phyloP scores from a whole-genome alignment of 2,329 filamentous ascomycete genomes.

The Colletotrichum sp. region DNA sequence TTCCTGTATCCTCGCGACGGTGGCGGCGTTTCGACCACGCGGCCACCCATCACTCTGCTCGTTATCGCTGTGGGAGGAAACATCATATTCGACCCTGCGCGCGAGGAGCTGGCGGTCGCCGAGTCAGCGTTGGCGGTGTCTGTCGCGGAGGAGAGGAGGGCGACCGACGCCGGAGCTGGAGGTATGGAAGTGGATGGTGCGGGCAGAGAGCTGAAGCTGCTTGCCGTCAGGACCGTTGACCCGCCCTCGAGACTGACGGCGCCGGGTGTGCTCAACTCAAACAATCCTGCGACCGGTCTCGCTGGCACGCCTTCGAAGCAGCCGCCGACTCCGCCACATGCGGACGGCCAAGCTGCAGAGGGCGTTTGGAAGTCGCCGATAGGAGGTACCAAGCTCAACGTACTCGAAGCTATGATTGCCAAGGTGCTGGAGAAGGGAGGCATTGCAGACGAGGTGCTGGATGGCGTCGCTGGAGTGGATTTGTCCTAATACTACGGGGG shows the following conservation, averaged over 20 bases:
- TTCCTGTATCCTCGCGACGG: slow-evolving; percentile 72
- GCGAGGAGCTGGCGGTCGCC: slow-evolving; percentile 91
- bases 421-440: slow-evolving; percentile 78
- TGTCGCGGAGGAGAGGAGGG: slow-evolving; percentile 56
- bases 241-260: slow-evolving; percentile 76
- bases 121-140: slow-evolving; percentile 89
- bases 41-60: slow-evolving; percentile 88
- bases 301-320: slow-evolving; percentile 37
- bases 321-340: slow-evolving; percentile 44
- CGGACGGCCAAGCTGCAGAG: slow-evolving; percentile 63
- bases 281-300: slow-evolving; percentile 60
- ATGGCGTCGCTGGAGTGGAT: slow-evolving; percentile 79
- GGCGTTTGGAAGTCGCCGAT: slow-evolving; percentile 87
- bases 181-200: slow-evolving; percentile 47
- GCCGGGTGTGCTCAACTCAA: slow-evolving; percentile 69
- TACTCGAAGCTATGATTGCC: slow-evolving; percentile 77
- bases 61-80: slow-evolving; percentile 87
- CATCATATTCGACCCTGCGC: slow-evolving; percentile 90
- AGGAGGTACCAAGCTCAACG: slow-evolving; percentile 78
- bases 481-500: slow-evolving; percentile 48
- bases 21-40: slow-evolving; percentile 35
- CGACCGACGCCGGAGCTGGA: slow-evolving; percentile 25
- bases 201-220: slow-evolving; percentile 57
- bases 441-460: slow-evolving; percentile 85
- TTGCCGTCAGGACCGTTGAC: slow-evolving; percentile 76